Conservation (phyloP, 768 basidiomycete species). For the Pisolithus albus region DNA sequence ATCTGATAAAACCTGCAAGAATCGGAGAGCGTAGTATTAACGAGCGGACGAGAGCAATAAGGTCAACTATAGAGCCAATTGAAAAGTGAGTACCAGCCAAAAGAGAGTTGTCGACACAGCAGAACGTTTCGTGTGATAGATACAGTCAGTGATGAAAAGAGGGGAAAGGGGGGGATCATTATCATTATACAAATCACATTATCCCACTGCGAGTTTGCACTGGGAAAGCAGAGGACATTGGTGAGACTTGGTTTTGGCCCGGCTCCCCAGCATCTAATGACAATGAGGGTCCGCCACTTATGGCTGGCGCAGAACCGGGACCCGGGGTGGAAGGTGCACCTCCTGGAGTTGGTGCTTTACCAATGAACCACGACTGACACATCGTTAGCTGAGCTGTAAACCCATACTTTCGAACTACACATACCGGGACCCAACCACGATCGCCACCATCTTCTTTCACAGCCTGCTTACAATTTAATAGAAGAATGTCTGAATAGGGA, state of each 20-base stretch:
- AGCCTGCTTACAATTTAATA: slow-evolving; percentile 43
- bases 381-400: slow-evolving; percentile 1
- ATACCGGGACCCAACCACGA: slow-evolving; percentile 91
- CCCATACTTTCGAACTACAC: slow-evolving; percentile 23
- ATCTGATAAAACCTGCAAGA: slow-evolving; percentile 8
- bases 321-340: slow-evolving; percentile 42
- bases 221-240: slow-evolving; percentile 82
- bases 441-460: slow-evolving; percentile 92
- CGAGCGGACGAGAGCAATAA: slow-evolving; percentile 21
- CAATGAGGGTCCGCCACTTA: slow-evolving; percentile 20
- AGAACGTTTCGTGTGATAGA: slow-evolving; percentile 12
- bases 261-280: slow-evolving; percentile 32
- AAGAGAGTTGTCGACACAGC: slow-evolving; percentile 13
- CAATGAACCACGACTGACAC: slow-evolving; percentile 85
- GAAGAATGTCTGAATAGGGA: slow-evolving; percentile 2
- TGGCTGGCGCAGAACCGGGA: slow-evolving; percentile 37
- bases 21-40: slow-evolving; percentile 19
- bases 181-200: slow-evolving; percentile 9
- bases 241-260: slow-evolving; percentile 52
- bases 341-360: slow-evolving; percentile 56
- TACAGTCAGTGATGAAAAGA: slow-evolving; percentile 8
- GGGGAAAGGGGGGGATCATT: no score
- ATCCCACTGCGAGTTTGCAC: slow-evolving; percentile 16
- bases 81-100: slow-evolving; percentile 17
- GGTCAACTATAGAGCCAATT: slow-evolving; percentile 12